phyloP scores from a whole-genome alignment of 179 eudicot species.

The Silene noctiflora region DNA sequence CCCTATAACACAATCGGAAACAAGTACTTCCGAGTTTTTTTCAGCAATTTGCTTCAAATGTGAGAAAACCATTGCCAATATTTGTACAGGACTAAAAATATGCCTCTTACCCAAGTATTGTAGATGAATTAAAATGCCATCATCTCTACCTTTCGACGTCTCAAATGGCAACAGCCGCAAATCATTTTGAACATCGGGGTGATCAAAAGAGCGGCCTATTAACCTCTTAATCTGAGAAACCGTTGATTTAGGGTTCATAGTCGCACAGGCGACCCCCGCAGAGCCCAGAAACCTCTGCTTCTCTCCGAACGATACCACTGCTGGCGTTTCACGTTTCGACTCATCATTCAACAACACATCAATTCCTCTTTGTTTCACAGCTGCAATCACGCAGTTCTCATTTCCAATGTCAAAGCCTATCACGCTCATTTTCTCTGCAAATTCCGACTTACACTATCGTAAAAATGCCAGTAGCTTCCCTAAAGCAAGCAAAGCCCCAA shows the following conservation, averaged over 20 bases:
- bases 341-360: conserved; percentile 91
- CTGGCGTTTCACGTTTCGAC: conserved; percentile 82
- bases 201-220: conserved; percentile 47
- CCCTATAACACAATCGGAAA: conserved; percentile 80
- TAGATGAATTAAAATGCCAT: conserved; percentile 68
- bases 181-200: conserved; percentile 58
- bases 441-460: not conserved
- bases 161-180: conserved; percentile 63
- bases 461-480: not conserved
- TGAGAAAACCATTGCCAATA: conserved; percentile 81
- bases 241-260: conserved; percentile 76
- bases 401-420: conserved; percentile 93
- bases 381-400: conserved; percentile 83
- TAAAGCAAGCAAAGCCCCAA: conserved; percentile 1
- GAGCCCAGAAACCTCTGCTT: conserved; percentile 79
- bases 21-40: conserved; percentile 49
- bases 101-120: conserved; percentile 51
- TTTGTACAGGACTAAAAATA: conserved; percentile 75
- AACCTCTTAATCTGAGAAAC: conserved; percentile 72
- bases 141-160: conserved; percentile 72
- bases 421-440: conserved; percentile 59
- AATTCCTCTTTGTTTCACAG: conserved; percentile 71
- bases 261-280: conserved; percentile 74
- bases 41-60: conserved; percentile 78
- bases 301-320: conserved; percentile 88